Base-by-base conservation (phyloP, 1,284 basidiomycete species). In the Porogramme epimiltina region DNA sequence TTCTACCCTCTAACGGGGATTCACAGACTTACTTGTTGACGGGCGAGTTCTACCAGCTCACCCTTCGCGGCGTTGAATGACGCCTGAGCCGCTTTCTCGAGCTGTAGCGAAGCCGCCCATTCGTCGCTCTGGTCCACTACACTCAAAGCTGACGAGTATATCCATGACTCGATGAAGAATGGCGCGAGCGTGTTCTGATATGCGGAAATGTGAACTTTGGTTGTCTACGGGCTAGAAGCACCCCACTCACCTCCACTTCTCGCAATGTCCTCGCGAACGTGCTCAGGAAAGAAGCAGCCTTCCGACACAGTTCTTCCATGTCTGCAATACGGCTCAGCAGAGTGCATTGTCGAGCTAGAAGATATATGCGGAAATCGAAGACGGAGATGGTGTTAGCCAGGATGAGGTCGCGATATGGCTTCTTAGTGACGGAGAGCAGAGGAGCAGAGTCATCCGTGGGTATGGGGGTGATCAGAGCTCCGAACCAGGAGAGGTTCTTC, bases 151-250 rank as follows among this genome's bases (percentile, higher is more conserved):
- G 94, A 93, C 10, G 91, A 93, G 69, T 94, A 98, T 20, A 84
- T 90, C 96, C 97, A 99, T 0, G 91, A 89, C 68, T 98, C 93
- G 36, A 98, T 78, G 64, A 97, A 97, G 63, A 85, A 82, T 19
- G 75, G 73, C 1, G 91, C 86, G n/a, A 98, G 76, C 4, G 79
- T 78, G 33, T 72, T 72, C 89, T 95, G 56, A 24, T 52, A 48
- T 57, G 52, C 46, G 45, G 22, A 18, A 26, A n/a, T n/a, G n/a
- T n/a, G n/a, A n/a, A n/a, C n/a, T n/a, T n/a, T n/a, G n/a, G n/a
- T n/a, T n/a, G n/a, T n/a, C n/a, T n/a, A n/a, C n/a, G n/a, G n/a
- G n/a, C 4, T 15, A 31, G 19, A 5, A 19, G 18, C 4, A 19
- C 8, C n/a, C 23, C n/a, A 47, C 84, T 58, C 59, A 93, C 93